A percentile compares a stretch with the other conserved stretches of the same genome.
Evolutionary conservation across 2,329 filamentous ascomycete genomes (phyloP).

Genomic region (Arthrobotrys conoides): DNA sequence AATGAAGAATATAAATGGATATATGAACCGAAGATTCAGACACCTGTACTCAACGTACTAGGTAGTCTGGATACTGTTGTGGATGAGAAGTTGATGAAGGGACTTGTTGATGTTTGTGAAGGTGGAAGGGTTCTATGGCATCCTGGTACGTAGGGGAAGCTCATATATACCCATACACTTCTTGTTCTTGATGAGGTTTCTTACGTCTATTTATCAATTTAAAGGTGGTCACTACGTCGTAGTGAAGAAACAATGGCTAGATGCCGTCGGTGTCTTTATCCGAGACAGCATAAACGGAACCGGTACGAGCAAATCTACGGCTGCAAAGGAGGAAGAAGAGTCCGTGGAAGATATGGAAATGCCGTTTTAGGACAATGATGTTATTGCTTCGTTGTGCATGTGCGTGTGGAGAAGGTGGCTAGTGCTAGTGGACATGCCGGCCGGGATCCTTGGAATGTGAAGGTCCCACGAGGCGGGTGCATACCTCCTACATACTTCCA

Average conservation of each 20-base stretch:
- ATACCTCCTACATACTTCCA: neutral
- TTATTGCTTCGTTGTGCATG: neutral
- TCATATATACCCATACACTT: too few species aligned
- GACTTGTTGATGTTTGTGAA: conserved; percentile 73
- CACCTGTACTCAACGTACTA: conserved; percentile 76
- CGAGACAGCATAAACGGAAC: conserved; percentile 69
- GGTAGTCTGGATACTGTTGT: conserved; percentile 77
- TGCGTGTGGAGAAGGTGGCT: neutral
- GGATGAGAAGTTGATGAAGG: conserved; percentile 73
- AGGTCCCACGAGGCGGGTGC: conserved; percentile 12
- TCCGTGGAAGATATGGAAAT: conserved; percentile 77
- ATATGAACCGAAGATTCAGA: conserved; percentile 73
- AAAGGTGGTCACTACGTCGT: conserved; percentile 75
- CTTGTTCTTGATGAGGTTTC: neutral
- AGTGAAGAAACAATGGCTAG: conserved; percentile 75
- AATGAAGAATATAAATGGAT: conserved; percentile 73
- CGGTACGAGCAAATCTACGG: conserved; percentile 54
- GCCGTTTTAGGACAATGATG: conserved; percentile 70
- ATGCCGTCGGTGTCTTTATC: conserved; percentile 75
- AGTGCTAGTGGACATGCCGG: neutral
- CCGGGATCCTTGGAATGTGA: conserved; percentile 10
- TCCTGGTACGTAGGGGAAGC: conserved; percentile 69
- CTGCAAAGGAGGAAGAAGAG: conserved; percentile 70
- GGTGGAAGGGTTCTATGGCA: conserved; percentile 75
- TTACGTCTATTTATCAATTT: neutral